phyloP scores from a whole-genome alignment of 305 asterid species.

The Fraxinus ornus region DNA sequence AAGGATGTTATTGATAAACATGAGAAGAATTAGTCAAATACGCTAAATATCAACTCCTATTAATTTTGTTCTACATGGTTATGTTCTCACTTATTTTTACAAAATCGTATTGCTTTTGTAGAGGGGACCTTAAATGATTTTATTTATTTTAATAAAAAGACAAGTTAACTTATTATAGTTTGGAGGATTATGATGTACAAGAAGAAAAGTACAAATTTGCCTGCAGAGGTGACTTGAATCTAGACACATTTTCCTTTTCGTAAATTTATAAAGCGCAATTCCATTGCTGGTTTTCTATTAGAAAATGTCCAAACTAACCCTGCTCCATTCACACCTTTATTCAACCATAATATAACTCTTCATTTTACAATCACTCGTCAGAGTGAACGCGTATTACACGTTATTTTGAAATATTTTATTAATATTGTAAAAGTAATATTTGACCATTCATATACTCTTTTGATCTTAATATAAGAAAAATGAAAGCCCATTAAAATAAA shows the following conservation, averaged over 20 bases:
- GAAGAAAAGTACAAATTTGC: background rate
- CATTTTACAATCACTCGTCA: background rate
- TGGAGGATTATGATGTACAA: background rate
- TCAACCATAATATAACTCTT: background rate
- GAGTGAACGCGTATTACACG: too few species aligned
- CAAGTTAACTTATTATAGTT: background rate
- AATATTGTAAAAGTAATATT: too few species aligned
- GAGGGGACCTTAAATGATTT: background rate
- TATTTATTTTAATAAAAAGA: background rate
- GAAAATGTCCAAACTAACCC: background rate
- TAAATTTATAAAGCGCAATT: background rate
- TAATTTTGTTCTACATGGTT: background rate
- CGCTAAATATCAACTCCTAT: background rate
- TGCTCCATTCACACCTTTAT: background rate
- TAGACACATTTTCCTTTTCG: background rate
- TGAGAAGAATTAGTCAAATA: background rate
- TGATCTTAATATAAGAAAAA: too few species aligned
- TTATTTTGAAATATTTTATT: too few species aligned
- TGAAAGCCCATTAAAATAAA: too few species aligned
- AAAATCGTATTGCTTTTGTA: background rate
- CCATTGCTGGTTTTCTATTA: background rate
- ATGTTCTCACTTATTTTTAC: background rate
- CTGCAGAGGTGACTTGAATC: background rate
- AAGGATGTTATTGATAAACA: background rate
- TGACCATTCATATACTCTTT: too few species aligned